Conservation (phyloP, 2,329 filamentous ascomycete species). For the Alternaria panax region DNA sequence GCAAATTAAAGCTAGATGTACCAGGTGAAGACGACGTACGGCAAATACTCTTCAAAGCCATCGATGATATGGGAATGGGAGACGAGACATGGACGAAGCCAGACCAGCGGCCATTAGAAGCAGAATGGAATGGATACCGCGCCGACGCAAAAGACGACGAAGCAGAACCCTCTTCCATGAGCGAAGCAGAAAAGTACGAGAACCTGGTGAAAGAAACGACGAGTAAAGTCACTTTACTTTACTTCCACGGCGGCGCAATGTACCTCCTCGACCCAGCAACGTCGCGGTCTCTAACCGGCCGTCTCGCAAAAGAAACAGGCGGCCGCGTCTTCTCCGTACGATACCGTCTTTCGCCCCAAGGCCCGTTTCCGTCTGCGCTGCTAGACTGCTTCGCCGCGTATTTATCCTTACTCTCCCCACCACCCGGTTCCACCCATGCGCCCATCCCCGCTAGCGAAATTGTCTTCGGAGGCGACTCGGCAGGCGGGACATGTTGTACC, state of each 20-base stretch:
- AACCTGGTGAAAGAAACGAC: conserved; percentile 72
- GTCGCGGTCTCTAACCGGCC: conserved; percentile 66
- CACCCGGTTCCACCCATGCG: conserved; percentile 70
- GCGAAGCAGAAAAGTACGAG: conserved; percentile 70
- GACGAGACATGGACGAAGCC: conserved; percentile 52
- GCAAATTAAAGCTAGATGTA: conserved; percentile 69
- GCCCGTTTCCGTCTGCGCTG: conserved; percentile 76
- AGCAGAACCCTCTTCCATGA: conserved; percentile 59
- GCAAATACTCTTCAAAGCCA: conserved; percentile 65
- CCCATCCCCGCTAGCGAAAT: conserved; percentile 71
- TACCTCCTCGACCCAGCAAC: conserved; percentile 74
- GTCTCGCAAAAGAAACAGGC: conserved; percentile 70
- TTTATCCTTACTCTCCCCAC: conserved; percentile 75
- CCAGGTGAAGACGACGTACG: conserved; percentile 62
- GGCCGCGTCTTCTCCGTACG: conserved; percentile 75
- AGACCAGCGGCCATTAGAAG: conserved; percentile 65
- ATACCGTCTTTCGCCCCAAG: conserved; percentile 77
- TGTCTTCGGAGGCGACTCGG: conserved; percentile 76
- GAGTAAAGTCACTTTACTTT: conserved; percentile 70
- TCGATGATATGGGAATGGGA: conserved; percentile 62
- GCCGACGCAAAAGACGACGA: conserved; percentile 60
- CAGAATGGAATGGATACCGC: conserved; percentile 79
- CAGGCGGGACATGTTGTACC: conserved; percentile 75
- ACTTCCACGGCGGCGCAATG: conserved; percentile 80
- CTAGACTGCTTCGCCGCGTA: conserved; percentile 78